Evolutionary conservation across 768 basidiomycete species (phyloP), one percentile per base, ranked within the genome.

Genomic region (Hydnum rufescens): DNA sequence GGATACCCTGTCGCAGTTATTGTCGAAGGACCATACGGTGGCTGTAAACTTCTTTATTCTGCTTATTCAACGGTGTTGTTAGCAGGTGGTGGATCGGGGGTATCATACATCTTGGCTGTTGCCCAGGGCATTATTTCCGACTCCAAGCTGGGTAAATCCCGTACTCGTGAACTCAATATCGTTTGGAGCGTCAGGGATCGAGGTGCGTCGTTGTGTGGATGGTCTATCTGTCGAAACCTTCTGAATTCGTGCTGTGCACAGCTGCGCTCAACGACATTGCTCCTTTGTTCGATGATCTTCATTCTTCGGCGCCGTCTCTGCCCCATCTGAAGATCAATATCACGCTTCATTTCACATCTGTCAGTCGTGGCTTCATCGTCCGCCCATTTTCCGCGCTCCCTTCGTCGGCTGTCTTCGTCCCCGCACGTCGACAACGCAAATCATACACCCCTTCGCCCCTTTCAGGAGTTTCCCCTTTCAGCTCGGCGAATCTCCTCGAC

Each of bases 41-140:
- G 49, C 16, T 29, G 13, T 30, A 50, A 50, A 30, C 31, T 50
- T 32, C 6, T 50, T 16, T 50, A 50, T 32, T 29, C 49, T 6
- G 49, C 49, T 16, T 50, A 50, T 28, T 13, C 49, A 16, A 30
- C 49, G 5, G 49, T 50, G 30, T 32, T 50, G 16, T 31, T 50
- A 13, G 49, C 25, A 16, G 49, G 28, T 28, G 49, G 49, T 28
- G 49, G 49, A 13, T 30, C 28, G 16, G 49, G 49, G 16, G 49
- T 50, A 18, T 50, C 49, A 50, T 50, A 50, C 49, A 25, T 50
- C 23, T 31, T 50, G 16, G 49, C 28, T 18, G 49, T 50, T 18
- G 49, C 49, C 6, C 6, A 50, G 23, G 49, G 26, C 18, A 50
- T 50, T 18, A 31, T 32, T 30, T 6, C 25, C 5, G 49, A 50